Conservation (phyloP, 75 land plant genomes). For the Sequoia sempervirens region DNA sequence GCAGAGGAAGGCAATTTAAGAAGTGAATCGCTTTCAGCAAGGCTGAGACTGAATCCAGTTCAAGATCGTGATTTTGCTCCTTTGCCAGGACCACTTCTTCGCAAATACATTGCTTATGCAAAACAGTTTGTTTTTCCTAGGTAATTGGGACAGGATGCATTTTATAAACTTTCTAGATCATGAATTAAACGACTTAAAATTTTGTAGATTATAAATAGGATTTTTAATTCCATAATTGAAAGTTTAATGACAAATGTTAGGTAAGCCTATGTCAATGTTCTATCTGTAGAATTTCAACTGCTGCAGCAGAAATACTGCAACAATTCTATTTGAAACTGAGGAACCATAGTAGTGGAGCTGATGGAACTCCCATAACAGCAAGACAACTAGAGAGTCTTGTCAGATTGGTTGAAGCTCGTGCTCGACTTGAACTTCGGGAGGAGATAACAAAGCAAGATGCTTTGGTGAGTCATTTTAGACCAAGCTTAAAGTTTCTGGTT, state of each 20-base stretch:
- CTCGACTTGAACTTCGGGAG: constrained; percentile 84
- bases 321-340: constrained; percentile 76
- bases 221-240: not conserved
- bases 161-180: not conserved
- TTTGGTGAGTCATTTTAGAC: constrained; percentile 33
- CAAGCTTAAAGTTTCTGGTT: not conserved
- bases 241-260: not conserved
- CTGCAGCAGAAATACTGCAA: constrained; percentile 83
- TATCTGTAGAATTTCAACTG: constrained; percentile 66
- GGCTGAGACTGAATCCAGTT: constrained; percentile 58
- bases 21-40: constrained; percentile 50
- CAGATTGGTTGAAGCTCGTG: constrained; percentile 93
- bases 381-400: constrained; percentile 93
- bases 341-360: constrained; percentile 74
- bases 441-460: constrained; percentile 90
- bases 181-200: not conserved
- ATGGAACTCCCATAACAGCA: constrained; percentile 96
- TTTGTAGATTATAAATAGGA: not conserved
- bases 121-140: constrained; percentile 83
- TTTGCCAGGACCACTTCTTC: constrained; percentile 77
- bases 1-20: constrained; percentile 20
- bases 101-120: constrained; percentile 94
- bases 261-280: not conserved
- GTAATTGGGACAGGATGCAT: constrained; percentile 23
- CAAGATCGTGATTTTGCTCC: constrained; percentile 73